Conservation (phyloP, 805 yeast genomes). For the Ogataea philodendri region DNA sequence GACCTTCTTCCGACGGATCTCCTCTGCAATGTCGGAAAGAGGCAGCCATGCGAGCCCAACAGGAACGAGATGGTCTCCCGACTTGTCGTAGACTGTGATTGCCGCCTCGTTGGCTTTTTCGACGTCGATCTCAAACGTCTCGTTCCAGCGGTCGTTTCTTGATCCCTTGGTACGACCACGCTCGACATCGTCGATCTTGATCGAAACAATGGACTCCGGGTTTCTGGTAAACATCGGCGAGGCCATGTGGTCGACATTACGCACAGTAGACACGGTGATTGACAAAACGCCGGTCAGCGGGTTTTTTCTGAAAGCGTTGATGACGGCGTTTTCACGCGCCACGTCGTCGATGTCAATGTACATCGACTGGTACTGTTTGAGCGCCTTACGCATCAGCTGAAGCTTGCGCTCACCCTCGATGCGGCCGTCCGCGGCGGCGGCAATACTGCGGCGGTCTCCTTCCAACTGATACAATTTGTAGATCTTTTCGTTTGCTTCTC, state of each 20-base stretch:
- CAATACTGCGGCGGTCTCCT: slow-evolving; percentile 82
- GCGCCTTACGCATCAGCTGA: slow-evolving; percentile 74
- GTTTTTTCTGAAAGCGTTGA: slow-evolving; percentile 72
- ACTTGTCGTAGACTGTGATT: slow-evolving; percentile 79
- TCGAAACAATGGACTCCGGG: slow-evolving; percentile 73
- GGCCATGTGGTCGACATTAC: slow-evolving; percentile 91
- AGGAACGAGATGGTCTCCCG: slow-evolving; percentile 66
- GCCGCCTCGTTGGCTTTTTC: slow-evolving; percentile 93
- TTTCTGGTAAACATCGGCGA: slow-evolving; percentile 74
- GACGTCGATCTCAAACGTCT: slow-evolving; percentile 73
- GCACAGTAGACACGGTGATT: slow-evolving; percentile 69
- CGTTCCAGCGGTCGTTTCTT: slow-evolving; percentile 79
- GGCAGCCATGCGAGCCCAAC: slow-evolving; percentile 93
- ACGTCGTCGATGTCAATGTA: slow-evolving; percentile 70
- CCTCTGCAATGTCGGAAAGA: slow-evolving; percentile 90
- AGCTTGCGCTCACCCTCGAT: slow-evolving; percentile 83
- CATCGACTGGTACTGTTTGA: slow-evolving; percentile 87
- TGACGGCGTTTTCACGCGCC: slow-evolving; percentile 60
- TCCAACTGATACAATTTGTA: slow-evolving; percentile 82
- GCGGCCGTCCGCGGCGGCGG: slow-evolving; percentile 86
- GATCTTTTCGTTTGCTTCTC: slow-evolving; percentile 88
- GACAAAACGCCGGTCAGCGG: slow-evolving; percentile 80
- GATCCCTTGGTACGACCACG: slow-evolving; percentile 73
- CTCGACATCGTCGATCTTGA: slow-evolving; percentile 87
- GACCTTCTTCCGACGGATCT: slow-evolving; percentile 84